These are phyloP conservation scores for Cudoniella acicularis DNA, from an alignment of 495 filamentous ascomycete species.

Conservation along the genomic window DNA sequence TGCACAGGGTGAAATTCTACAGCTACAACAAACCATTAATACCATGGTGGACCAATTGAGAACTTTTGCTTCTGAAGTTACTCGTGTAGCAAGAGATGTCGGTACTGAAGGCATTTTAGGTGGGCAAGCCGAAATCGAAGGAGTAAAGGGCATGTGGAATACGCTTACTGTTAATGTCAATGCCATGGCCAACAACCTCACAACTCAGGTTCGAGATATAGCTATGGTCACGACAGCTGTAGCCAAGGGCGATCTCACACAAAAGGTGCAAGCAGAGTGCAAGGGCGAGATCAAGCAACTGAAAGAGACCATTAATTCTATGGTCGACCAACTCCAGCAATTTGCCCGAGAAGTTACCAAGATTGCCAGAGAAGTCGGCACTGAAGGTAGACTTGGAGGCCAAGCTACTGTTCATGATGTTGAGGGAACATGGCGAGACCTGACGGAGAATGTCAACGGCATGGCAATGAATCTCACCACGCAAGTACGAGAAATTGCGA, in stretches of 20 bases:
- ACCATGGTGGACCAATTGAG: conserved; percentile 98
- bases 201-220: conserved; percentile 96
- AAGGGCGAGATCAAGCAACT: conserved; percentile 94
- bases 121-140: conserved; percentile 93
- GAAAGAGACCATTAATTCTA: conserved; percentile 97
- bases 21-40: conserved; percentile 97
- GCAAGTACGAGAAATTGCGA: conserved; percentile 96
- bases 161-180: conserved; percentile 98
- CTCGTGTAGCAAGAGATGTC: conserved; percentile 92
- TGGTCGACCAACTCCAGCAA: conserved; percentile 96
- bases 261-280: conserved; percentile 95
- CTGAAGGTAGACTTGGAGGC: conserved; percentile 90
- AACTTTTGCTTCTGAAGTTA: conserved; percentile 96
- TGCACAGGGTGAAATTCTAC: conserved; percentile 90
- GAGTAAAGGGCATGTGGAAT: conserved; percentile 83
- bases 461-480: conserved; percentile 99
- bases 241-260: conserved; percentile 91
- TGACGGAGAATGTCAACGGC: conserved; percentile 97
- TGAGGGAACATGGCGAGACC: conserved; percentile 93
- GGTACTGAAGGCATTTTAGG: conserved; percentile 96
- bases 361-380: conserved; percentile 95
- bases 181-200: conserved; percentile 96
- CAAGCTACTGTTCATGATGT: conserved; percentile 97
- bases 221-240: conserved; percentile 98
- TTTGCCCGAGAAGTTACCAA: conserved; percentile 98